Evolutionary conservation across 1,284 basidiomycete genomes (phyloP), one percentile per base, ranked within the genome.

Genomic region (Dichomitus squalens): DNA sequence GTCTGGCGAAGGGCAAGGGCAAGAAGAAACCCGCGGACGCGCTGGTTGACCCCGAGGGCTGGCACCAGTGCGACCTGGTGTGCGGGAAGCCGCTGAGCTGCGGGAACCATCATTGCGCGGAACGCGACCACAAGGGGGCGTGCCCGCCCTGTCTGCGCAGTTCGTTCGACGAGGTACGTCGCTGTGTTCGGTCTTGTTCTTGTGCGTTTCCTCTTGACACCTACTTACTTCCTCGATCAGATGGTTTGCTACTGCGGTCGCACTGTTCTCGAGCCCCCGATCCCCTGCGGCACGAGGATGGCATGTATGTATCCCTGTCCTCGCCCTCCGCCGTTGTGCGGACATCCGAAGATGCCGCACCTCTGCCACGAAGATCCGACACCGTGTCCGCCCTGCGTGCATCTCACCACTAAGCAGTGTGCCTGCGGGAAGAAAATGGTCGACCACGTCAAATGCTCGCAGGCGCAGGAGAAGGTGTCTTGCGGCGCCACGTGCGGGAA

Each of bases 391-490:
- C 91, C 93, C 0, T 98, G 95, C 67, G 84, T 87, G 0, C 87
- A 87, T 70, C 75, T 98, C 51, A 88, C 89, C 0, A 79, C 77
- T 25, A 95, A 93, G 71, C 67, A 72, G 2, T 98, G 95, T 69
- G 92, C 91, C 0, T 98, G 95, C 68, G 92, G 93, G 11, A 96
- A 95, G 81, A 90, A 88, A 66, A 75, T 74, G 34, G 79, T 95
- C 1, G 77, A 73, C 14, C 89, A 92, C 61, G 76, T 89, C 4
- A 78, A 85, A 38, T 97, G 95, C 72, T 92, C 92, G 4, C 83
- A 90, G 64, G 88, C 92, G 4, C 83, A 90, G 64, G 88, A 90
- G 65, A 89, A 87, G 62, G 88, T 97, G 2, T 88, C 83, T 0
- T 98, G 95, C 70, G 95, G 95, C 4, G 81, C 78, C 38, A 70